A percentile compares a stretch with the other conserved stretches of the same genome.
phyloP scores from a whole-genome alignment of 2,329 filamentous ascomycete species.

The Hymenoscyphus infarciens region DNA sequence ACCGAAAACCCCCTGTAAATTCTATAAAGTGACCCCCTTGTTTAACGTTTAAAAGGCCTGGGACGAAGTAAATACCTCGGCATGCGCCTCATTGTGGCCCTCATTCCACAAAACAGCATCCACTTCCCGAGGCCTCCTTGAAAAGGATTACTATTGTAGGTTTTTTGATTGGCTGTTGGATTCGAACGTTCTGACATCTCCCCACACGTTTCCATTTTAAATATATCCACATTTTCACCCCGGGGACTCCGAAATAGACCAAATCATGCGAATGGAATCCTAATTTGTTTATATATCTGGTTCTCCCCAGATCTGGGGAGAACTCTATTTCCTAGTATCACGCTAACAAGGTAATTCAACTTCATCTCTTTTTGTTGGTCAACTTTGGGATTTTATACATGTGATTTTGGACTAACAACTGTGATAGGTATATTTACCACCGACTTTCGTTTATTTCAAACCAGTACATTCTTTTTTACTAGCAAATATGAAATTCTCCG shows the following conservation, averaged over 20 bases:
- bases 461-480: neutral
- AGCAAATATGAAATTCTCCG: neutral
- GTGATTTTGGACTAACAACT: neutral
- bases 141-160: neutral
- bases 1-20: no score
- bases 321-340: neutral
- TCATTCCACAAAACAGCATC: neutral
- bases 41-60: no score
- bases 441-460: neutral
- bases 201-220: neutral
- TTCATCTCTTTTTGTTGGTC: neutral
- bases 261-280: neutral
- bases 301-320: neutral
- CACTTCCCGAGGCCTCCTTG: neutral
- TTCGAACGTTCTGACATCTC: neutral
- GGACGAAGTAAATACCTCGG: neutral
- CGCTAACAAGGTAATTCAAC: conserved; percentile 1
- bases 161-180: neutral
- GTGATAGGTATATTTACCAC: conserved; percentile 2
- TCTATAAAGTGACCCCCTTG: no score
- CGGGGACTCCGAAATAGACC: neutral
- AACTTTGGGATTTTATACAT: neutral
- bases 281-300: neutral
- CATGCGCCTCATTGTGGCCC: no score
- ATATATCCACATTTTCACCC: neutral